Evolutionary conservation across 345 rosid species (phyloP).

Genomic region (Euphorbia lathyris): DNA sequence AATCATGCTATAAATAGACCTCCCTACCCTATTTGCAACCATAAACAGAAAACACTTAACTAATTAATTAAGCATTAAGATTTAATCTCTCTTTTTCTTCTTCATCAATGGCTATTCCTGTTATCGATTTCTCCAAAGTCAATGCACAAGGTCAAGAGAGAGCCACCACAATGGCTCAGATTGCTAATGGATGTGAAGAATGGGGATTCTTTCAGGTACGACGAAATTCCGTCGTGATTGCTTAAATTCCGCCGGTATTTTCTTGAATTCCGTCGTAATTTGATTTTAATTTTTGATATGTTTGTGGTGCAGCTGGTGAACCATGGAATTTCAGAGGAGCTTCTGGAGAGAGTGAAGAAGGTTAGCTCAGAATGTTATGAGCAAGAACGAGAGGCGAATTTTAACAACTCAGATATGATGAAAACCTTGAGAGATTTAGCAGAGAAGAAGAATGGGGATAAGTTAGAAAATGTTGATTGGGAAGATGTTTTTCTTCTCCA

Average conservation of each 20-base stretch:
- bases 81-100: neutral
- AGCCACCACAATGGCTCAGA: slow-evolving; percentile 55
- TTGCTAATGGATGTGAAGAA: slow-evolving; percentile 73
- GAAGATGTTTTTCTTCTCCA: slow-evolving; percentile 77
- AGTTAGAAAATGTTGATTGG: slow-evolving; percentile 69
- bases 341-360: slow-evolving; percentile 71
- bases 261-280: no score
- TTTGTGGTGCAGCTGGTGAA: slow-evolving; percentile 58
- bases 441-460: slow-evolving; percentile 40
- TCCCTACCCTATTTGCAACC: neutral
- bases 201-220: slow-evolving; percentile 96
- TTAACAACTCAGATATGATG: slow-evolving; percentile 50
- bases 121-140: slow-evolving; percentile 83
- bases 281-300: no score
- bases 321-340: slow-evolving; percentile 73
- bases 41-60: slow-evolving; percentile 2
- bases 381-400: slow-evolving; percentile 66
- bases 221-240: no score
- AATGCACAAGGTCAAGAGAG: slow-evolving; percentile 52
- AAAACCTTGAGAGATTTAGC: slow-evolving; percentile 44
- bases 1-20: slow-evolving; percentile 32
- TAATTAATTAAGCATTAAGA: neutral
- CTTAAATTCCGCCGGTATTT: no score
- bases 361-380: slow-evolving; percentile 51
- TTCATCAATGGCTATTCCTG: slow-evolving; percentile 71